These are phyloP conservation scores for Arthrobotrys sinensis DNA, from an alignment of 2,329 filamentous ascomycete genomes.

Conservation along the genomic window DNA sequence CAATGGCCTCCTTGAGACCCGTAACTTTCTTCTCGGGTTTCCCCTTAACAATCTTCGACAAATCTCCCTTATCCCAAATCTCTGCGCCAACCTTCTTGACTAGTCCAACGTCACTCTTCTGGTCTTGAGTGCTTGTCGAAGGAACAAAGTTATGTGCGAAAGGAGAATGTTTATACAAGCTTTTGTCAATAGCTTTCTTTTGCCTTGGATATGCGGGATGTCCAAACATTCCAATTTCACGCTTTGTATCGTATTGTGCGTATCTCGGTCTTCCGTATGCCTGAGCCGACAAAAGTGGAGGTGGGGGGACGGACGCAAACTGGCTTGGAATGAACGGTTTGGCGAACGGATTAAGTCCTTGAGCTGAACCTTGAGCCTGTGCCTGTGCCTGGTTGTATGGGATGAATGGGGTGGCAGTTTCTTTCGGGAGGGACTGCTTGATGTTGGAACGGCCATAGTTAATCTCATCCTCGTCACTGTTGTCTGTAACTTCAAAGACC, in stretches of 20 bases:
- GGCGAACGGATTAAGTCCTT: constrained; percentile 8
- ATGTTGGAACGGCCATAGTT: too few species aligned
- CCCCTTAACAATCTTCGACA: not conserved
- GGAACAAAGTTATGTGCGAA: not conserved
- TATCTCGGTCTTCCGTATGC: not conserved
- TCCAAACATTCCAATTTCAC: not conserved
- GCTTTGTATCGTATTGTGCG: not conserved
- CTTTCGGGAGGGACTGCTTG: too few species aligned
- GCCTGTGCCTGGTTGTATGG: not conserved
- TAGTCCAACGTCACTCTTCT: not conserved
- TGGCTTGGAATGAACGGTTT: constrained; percentile 4
- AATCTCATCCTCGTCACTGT: too few species aligned
- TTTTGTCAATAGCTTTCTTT: not conserved
- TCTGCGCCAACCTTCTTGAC: not conserved
- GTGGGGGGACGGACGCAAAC: not conserved
- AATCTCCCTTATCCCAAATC: not conserved
- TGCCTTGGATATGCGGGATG: not conserved
- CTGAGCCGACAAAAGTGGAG: not conserved
- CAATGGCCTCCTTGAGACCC: not conserved
- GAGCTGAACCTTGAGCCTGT: not conserved
- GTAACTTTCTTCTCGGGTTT: not conserved
- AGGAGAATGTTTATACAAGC: constrained; percentile 2
- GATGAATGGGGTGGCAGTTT: not conserved
- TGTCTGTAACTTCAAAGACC: too few species aligned
- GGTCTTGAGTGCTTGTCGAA: not conserved